Percentiles rank a stretch among this genome's conserved stretches.
Evolutionary conservation across 495 filamentous ascomycete species (phyloP).

Genomic region (Podospora australis): DNA sequence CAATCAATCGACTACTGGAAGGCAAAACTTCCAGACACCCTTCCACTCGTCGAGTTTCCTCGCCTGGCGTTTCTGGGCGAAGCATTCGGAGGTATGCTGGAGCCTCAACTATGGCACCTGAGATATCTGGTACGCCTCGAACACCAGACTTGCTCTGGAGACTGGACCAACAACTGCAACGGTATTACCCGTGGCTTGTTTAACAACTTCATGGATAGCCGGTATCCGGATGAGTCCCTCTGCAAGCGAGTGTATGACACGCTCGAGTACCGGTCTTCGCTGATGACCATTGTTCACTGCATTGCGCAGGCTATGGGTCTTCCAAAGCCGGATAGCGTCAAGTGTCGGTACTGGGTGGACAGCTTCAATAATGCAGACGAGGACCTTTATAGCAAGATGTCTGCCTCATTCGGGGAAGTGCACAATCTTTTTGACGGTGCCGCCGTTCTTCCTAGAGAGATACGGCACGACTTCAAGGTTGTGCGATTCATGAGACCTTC

Average conservation of each 20-base stretch:
- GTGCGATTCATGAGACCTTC: slow-evolving; percentile 18
- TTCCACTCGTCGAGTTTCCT: neutral
- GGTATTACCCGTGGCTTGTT: slow-evolving; percentile 16
- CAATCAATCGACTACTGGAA: slow-evolving; percentile 18
- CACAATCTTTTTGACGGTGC: slow-evolving; percentile 14
- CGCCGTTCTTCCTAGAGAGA: slow-evolving; percentile 21
- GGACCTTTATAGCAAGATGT: slow-evolving; percentile 13
- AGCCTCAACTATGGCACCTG: slow-evolving; percentile 32
- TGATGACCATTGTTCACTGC: slow-evolving; percentile 26
- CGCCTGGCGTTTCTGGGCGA: slow-evolving; percentile 27
- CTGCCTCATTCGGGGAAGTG: slow-evolving; percentile 9
- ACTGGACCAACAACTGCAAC: slow-evolving; percentile 22
- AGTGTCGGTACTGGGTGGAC: slow-evolving; percentile 23
- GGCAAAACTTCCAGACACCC: slow-evolving; percentile 13
- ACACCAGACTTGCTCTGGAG: slow-evolving; percentile 23
- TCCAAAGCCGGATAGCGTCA: slow-evolving; percentile 11
- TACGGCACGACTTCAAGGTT: slow-evolving; percentile 15
- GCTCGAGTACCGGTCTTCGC: slow-evolving; percentile 31
- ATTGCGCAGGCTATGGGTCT: slow-evolving; percentile 23
- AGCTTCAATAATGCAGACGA: neutral
- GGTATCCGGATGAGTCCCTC: slow-evolving; percentile 7
- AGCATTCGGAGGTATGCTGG: slow-evolving; percentile 29
- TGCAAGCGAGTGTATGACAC: slow-evolving; percentile 29
- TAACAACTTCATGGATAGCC: slow-evolving; percentile 4
- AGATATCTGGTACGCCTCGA: slow-evolving; percentile 28